phyloP scores from a whole-genome alignment of 495 filamentous ascomycete species.

The Cercophora newfieldiana region DNA sequence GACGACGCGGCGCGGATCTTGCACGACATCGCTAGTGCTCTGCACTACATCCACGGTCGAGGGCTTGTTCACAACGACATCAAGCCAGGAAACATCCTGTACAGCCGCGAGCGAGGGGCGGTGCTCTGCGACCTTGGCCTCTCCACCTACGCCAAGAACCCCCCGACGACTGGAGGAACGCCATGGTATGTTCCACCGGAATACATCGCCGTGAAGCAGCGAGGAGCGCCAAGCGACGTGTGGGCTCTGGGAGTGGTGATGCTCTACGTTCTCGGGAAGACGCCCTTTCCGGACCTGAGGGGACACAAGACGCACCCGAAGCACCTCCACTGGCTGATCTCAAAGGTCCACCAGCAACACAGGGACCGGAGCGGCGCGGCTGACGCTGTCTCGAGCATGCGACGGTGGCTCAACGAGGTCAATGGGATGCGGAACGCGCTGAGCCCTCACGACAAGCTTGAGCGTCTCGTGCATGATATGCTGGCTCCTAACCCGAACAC shows the following conservation, averaged over 20 bases:
- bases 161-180: conserved; percentile 46
- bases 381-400: conserved; percentile 46
- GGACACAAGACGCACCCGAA: conserved; percentile 43
- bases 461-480: conserved; percentile 47
- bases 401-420: conserved; percentile 47
- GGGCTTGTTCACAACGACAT: conserved; percentile 53
- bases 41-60: conserved; percentile 49
- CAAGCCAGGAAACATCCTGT: conserved; percentile 55
- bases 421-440: conserved; percentile 39
- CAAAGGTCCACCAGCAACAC: conserved; percentile 29
- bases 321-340: conserved; percentile 50
- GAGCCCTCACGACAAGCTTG: conserved; percentile 40
- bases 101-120: conserved; percentile 50
- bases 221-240: conserved; percentile 48
- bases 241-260: conserved; percentile 53
- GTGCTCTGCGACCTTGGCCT: conserved; percentile 53
- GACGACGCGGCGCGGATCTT: conserved; percentile 46
- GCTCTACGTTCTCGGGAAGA: conserved; percentile 50
- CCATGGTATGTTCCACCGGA: conserved; percentile 54
- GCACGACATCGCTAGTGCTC: conserved; percentile 44
- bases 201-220: conserved; percentile 48
- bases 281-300: conserved; percentile 47
- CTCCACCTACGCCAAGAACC: conserved; percentile 40
- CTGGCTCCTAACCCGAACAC: conserved; percentile 44
- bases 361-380: conserved; percentile 35